Evolutionary conservation across 176 grass and related monocot genomes (phyloP).

Genomic region (Echinochloa phyllopogon): DNA sequence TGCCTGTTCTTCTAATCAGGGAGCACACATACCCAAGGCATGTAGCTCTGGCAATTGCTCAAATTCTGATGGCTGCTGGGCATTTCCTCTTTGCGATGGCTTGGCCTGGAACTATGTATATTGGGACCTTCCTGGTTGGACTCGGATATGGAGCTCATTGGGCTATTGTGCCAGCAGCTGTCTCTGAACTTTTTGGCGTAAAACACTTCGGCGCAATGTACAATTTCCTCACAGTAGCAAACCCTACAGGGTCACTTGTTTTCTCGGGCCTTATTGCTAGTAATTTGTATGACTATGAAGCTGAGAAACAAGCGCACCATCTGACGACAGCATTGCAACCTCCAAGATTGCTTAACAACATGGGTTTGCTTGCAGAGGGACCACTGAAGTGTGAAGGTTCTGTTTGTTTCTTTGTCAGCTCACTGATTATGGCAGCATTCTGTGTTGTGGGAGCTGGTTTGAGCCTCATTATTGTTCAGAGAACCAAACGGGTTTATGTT

Average conservation of each 20-base stretch:
- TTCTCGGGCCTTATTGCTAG: constrained; percentile 89
- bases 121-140: constrained; percentile 76
- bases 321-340: constrained; percentile 26
- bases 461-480: constrained; percentile 70
- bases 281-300: constrained; percentile 71
- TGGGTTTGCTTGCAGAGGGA: constrained; percentile 45
- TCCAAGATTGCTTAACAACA: constrained; percentile 26
- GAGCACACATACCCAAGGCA: constrained; percentile 77
- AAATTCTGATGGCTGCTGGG: constrained; percentile 67
- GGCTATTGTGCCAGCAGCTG: constrained; percentile 77
- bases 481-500: constrained; percentile 68
- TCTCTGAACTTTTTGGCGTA: constrained; percentile 79
- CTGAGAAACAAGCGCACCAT: constrained; percentile 63
- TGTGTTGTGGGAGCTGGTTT: constrained; percentile 65
- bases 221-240: constrained; percentile 89
- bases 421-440: constrained; percentile 80
- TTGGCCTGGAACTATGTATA: constrained; percentile 89
- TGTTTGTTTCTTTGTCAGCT: constrained; percentile 79
- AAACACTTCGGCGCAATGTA: constrained; percentile 87
- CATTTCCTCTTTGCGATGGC: constrained; percentile 93
- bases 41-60: constrained; percentile 63
- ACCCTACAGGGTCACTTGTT: constrained; percentile 70
- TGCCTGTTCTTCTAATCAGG: constrained; percentile 49
- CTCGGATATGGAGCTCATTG: constrained; percentile 87
- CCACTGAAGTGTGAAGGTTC: constrained; percentile 70